Evolutionary conservation across 352 stramenopile genomes (phyloP).

Genomic region (Blastocystis sp.): DNA sequence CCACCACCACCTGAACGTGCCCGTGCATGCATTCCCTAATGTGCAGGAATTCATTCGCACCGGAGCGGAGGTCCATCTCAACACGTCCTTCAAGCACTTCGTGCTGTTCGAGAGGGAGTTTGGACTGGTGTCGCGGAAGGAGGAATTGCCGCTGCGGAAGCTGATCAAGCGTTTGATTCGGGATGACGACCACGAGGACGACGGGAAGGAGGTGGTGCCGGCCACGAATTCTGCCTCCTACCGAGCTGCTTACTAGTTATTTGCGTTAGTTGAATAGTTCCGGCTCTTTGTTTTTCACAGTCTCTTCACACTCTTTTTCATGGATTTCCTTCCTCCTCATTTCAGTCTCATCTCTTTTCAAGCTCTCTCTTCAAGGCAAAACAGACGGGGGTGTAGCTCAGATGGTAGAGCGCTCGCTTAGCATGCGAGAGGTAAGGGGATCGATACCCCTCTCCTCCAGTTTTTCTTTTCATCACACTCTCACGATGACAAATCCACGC

Average conservation of each 20-base stretch:
- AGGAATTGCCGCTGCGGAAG: constrained; percentile 88
- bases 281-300: no score
- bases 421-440: constrained; percentile 69
- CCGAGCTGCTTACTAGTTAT: background rate
- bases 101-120: constrained; percentile 92
- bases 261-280: background rate
- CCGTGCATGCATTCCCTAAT: background rate
- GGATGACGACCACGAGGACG: constrained; percentile 35
- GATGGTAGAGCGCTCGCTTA: constrained; percentile 69
- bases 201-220: background rate
- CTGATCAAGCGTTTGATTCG: constrained; percentile 84
- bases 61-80: constrained; percentile 89
- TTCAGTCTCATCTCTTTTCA: no score
- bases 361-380: no score
- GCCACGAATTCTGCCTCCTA: background rate
- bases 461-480: constrained; percentile 65
- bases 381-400: constrained; percentile 59
- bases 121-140: constrained; percentile 85
- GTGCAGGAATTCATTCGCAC: constrained; percentile 83
- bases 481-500: no score
- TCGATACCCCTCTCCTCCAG: constrained; percentile 68
- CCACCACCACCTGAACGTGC: constrained; percentile 83
- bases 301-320: no score
- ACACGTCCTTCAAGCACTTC: constrained; percentile 97
- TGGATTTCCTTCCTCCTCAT: no score